Conservation (phyloP, 129 eudicot species). For the Ambrosia artemisiifolia region DNA sequence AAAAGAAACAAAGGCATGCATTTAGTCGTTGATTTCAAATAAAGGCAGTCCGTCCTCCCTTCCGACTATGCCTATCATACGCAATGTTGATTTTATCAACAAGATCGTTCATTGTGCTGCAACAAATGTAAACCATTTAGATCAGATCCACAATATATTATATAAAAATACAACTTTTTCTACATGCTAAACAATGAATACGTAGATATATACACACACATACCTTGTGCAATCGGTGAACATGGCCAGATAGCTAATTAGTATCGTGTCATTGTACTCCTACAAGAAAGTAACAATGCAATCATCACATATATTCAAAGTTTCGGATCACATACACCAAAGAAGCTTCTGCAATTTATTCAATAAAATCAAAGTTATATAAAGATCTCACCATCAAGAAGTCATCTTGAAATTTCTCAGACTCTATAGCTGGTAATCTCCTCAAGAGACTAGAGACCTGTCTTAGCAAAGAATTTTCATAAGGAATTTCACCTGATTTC, state of each 20-base stretch:
- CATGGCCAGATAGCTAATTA: slow-evolving; percentile 93
- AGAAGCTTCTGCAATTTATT: not conserved
- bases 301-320: not conserved
- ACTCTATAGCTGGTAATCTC: slow-evolving; percentile 93
- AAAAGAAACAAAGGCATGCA: slow-evolving; percentile 13
- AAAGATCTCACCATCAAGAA: slow-evolving; percentile 79
- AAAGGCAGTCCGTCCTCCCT: slow-evolving; percentile 93
- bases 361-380: not conserved
- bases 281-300: slow-evolving; percentile 33
- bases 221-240: slow-evolving; percentile 96
- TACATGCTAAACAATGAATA: not conserved
- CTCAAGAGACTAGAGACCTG: slow-evolving; percentile 97
- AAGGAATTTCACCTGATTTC: slow-evolving; percentile 75
- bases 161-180: not conserved
- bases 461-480: slow-evolving; percentile 80
- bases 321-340: not conserved
- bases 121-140: not conserved
- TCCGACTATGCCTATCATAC: slow-evolving; percentile 75
- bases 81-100: slow-evolving; percentile 96
- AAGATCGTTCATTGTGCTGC: slow-evolving; percentile 90
- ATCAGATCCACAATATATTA: not conserved
- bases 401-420: slow-evolving; percentile 88
- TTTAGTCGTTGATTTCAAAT: slow-evolving; percentile 35
- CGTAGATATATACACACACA: not conserved
- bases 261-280: slow-evolving; percentile 88